These are phyloP conservation scores for Pythium apleroticum DNA, from an alignment of 352 stramenopile genomes.

Conservation along the genomic window DNA sequence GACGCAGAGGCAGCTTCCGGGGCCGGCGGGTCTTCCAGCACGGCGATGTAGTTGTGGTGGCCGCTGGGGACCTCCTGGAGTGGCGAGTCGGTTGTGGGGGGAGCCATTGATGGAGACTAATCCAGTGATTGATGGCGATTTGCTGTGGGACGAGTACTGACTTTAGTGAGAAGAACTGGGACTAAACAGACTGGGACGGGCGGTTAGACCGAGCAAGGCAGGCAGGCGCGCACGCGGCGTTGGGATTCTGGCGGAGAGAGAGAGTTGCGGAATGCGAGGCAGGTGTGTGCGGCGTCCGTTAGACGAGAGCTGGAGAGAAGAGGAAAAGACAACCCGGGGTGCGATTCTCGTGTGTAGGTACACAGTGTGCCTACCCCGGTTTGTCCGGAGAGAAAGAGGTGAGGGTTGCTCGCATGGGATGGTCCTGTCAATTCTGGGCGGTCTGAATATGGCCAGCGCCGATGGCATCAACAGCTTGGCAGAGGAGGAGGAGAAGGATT, in stretches of 20 bases:
- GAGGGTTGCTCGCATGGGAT: background rate
- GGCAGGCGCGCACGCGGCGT: no score
- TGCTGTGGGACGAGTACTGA: background rate
- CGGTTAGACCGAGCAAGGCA: background rate
- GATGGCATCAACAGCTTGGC: background rate
- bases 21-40: conserved; percentile 9
- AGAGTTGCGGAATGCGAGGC: background rate
- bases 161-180: background rate
- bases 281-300: background rate
- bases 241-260: background rate
- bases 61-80: background rate
- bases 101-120: background rate
- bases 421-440: background rate
- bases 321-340: no score
- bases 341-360: no score
- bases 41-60: conserved; percentile 25
- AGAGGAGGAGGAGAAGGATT: background rate
- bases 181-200: background rate
- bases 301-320: background rate
- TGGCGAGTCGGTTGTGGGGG: background rate
- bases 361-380: no score
- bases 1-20: background rate
- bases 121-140: background rate
- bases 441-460: background rate
- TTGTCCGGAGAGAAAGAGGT: no score